Conservation (phyloP, 2,329 filamentous ascomycete genomes). For the Cladobotryum mycophilum region DNA sequence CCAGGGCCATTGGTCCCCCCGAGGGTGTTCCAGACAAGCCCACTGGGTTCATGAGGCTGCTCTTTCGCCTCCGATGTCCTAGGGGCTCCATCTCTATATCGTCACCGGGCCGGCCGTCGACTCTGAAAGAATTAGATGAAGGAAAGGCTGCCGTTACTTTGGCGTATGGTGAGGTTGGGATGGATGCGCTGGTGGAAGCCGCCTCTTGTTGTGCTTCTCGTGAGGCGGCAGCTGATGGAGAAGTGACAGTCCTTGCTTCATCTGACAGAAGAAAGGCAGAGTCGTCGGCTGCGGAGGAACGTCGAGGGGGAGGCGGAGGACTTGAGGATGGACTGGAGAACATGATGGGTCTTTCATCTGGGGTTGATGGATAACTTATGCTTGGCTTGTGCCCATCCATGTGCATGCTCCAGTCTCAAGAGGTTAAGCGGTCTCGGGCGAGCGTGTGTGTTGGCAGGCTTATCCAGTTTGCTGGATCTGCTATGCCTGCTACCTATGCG, state of each 20-base stretch:
- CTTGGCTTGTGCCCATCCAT: conserved; percentile 3
- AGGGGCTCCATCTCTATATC: conserved; percentile 54
- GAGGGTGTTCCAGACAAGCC: conserved; percentile 21
- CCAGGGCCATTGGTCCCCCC: conserved; percentile 9
- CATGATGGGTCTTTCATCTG: conserved; percentile 8
- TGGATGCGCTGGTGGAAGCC: conserved; percentile 5
- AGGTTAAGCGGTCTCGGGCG: background rate
- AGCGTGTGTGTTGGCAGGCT: background rate
- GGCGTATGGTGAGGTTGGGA: conserved; percentile 1
- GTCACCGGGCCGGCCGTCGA: conserved; percentile 20
- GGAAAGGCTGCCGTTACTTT: background rate
- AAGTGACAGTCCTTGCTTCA: conserved; percentile 5
- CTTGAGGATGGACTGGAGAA: conserved; percentile 6
- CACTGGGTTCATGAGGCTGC: conserved; percentile 43
- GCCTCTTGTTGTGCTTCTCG: background rate
- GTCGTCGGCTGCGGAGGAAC: conserved; percentile 6
- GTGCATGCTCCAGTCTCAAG: conserved; percentile 1
- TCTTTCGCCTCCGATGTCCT: conserved; percentile 49
- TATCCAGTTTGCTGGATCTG: no score
- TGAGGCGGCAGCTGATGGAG: conserved; percentile 1
- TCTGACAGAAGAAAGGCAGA: background rate
- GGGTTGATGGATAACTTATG: conserved; percentile 7
- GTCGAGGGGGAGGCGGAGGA: conserved; percentile 1
- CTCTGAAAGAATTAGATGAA: conserved; percentile 4
- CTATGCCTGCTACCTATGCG: no score